phyloP scores from a whole-genome alignment of 2,329 filamentous ascomycete species.

The Pseudonectria buxi region DNA sequence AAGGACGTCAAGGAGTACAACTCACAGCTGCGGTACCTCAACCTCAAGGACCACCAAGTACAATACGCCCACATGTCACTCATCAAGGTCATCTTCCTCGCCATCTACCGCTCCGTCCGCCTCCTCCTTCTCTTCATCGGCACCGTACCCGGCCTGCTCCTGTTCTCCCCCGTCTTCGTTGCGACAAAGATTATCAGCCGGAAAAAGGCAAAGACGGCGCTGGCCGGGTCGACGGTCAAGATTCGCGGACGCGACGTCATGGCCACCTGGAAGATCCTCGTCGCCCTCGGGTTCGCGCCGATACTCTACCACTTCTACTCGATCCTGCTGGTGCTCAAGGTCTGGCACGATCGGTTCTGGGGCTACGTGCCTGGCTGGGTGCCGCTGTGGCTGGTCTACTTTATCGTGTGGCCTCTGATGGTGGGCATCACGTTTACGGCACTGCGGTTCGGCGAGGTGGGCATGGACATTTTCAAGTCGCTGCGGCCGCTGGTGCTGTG shows the following conservation, averaged over 20 bases:
- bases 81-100: slow-evolving; percentile 64
- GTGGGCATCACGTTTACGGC: slow-evolving; percentile 86
- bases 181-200: slow-evolving; percentile 76
- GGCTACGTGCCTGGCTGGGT: slow-evolving; percentile 76
- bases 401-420: slow-evolving; percentile 73
- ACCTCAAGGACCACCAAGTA: slow-evolving; percentile 89
- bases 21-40: slow-evolving; percentile 73
- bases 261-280: slow-evolving; percentile 88
- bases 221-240: slow-evolving; percentile 83
- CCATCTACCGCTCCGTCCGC: slow-evolving; percentile 76
- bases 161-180: slow-evolving; percentile 86
- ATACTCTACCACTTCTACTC: slow-evolving; percentile 79
- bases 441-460: slow-evolving; percentile 91
- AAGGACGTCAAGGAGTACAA: slow-evolving; percentile 80
- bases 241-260: slow-evolving; percentile 84
- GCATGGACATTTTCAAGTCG: slow-evolving; percentile 97
- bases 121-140: slow-evolving; percentile 68
- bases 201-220: slow-evolving; percentile 73
- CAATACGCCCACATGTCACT: slow-evolving; percentile 82
- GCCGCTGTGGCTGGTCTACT: slow-evolving; percentile 69
- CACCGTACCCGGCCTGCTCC: slow-evolving; percentile 75
- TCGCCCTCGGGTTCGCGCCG: slow-evolving; percentile 77
- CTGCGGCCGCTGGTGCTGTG: slow-evolving; percentile 80
- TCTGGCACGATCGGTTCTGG: slow-evolving; percentile 73
- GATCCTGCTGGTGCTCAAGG: slow-evolving; percentile 65